Conservation (phyloP, 495 filamentous ascomycete species). For the Niebla homalea region DNA sequence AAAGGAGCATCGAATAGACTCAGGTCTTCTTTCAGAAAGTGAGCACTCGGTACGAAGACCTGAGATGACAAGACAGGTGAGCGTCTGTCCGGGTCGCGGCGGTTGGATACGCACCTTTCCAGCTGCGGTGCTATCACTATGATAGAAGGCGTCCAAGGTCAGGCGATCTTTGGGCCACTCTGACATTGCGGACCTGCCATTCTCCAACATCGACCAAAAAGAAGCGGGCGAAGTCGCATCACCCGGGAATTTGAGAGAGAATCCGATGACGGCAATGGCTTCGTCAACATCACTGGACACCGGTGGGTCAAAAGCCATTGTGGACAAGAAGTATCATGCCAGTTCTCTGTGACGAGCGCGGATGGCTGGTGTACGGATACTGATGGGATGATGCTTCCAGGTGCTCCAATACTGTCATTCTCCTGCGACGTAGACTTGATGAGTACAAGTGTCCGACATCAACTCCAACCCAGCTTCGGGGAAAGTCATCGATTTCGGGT, state of each 20-base stretch:
- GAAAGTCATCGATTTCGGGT: too few relatives aligned
- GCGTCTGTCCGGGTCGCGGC: background rate
- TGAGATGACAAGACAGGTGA: background rate
- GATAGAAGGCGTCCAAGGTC: slow-evolving; percentile 37
- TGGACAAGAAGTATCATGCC: too few relatives aligned
- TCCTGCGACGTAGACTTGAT: too few relatives aligned
- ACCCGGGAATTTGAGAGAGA: slow-evolving; percentile 45
- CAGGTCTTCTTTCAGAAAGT: slow-evolving; percentile 34
- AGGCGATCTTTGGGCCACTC: slow-evolving; percentile 37
- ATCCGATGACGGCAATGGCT: slow-evolving; percentile 43
- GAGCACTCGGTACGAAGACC: background rate
- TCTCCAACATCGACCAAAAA: slow-evolving; percentile 27
- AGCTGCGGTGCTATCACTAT: slow-evolving; percentile 16
- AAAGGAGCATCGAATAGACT: slow-evolving; percentile 9
- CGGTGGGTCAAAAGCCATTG: too few relatives aligned
- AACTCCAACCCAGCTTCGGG: too few relatives aligned
- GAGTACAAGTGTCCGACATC: too few relatives aligned
- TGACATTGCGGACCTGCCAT: slow-evolving; percentile 31
- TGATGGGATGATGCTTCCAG: too few relatives aligned
- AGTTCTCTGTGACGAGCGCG: too few relatives aligned
- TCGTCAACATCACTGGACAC: too few relatives aligned
- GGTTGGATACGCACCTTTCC: slow-evolving; percentile 13
- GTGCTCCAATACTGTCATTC: too few relatives aligned
- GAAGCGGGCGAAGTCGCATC: slow-evolving; percentile 28
- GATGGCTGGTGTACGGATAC: too few relatives aligned